phyloP scores from a whole-genome alignment of 805 yeast species.

The Kurtzmaniella cleridarum region DNA sequence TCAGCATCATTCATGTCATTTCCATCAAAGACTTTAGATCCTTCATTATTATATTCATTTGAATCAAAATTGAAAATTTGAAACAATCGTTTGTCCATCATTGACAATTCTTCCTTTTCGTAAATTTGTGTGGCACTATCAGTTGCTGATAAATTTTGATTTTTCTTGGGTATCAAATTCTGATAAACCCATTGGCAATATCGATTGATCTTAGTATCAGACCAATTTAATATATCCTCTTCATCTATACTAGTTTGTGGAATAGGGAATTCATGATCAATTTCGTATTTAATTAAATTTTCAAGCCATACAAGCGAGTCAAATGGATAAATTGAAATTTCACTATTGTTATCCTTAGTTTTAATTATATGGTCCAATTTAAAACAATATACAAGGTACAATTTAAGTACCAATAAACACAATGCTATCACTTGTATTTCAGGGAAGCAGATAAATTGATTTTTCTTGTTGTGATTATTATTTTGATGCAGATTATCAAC shows the following conservation, averaged over 20 bases:
- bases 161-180: slow-evolving; percentile 19
- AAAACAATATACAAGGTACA: slow-evolving; percentile 19
- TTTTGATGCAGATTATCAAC: slow-evolving; percentile 4
- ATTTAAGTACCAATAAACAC: slow-evolving; percentile 24
- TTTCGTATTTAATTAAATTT: slow-evolving; percentile 11
- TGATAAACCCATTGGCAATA: slow-evolving; percentile 50
- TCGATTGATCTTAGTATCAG: slow-evolving; percentile 35
- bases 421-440: slow-evolving; percentile 32
- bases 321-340: slow-evolving; percentile 6
- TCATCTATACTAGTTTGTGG: slow-evolving; percentile 6
- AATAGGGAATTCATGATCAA: slow-evolving; percentile 13
- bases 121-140: slow-evolving; percentile 3
- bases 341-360: slow-evolving; percentile 3
- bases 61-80: slow-evolving; percentile 25
- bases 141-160: slow-evolving; percentile 6
- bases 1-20: neutral
- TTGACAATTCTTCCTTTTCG: slow-evolving; percentile 14
- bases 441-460: slow-evolving; percentile 20
- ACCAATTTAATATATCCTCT: slow-evolving; percentile 43
- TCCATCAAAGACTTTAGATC: neutral
- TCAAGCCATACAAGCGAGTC: slow-evolving; percentile 14
- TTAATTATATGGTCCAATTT: no score
- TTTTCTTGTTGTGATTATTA: slow-evolving; percentile 3
- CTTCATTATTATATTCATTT: neutral
- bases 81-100: slow-evolving; percentile 25